Base-by-base conservation (phyloP, 2,329 filamentous ascomycete genomes). In the Cladosporium phlei region DNA sequence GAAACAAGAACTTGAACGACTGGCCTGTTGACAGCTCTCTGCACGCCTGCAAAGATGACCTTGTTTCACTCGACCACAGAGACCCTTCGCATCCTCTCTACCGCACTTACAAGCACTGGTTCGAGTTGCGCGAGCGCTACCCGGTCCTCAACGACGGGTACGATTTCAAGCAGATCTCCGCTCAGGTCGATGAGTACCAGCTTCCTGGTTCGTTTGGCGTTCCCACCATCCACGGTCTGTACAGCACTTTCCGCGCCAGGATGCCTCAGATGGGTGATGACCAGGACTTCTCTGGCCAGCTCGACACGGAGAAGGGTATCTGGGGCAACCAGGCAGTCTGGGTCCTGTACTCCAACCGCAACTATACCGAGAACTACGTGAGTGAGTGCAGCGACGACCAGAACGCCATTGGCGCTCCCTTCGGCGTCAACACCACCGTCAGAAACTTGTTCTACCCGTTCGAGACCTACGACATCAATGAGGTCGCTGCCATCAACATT, bases 401-500 rank as follows among this genome's bases (percentile, higher is more conserved):
- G n/a, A 62, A 63, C 3, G 76, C 76, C 2, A 69, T 83, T 28
- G 65, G 83, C 28, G 66, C 80, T 8, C 78, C 80, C 0, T 85
- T 79, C 48, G 65, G 69, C 10, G 59, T 63, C 2, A 74, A 71
- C 10, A 76, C 72, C 1, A 76, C 69, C 1, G 79, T 85, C 51
- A 78, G 76, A 57, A 83, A 82, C 55, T 58, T 85, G 10, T 81
- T 85, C 59, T 78, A 76, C 56, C 79, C 80, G 0, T 80, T 78
- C 54, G 78, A 80, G 19, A 72, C 78, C 51, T 66, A 75, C 47
- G 72, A 64, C 0, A 64, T 84, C n/a, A 67, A 69, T 38, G 58
- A 62, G 1, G 75, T 77, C 1, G 60, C 67, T 1, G 61, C 68
- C 4, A 66, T 65, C 22, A 69, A 69, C 10, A 67, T 78, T 33